These are phyloP conservation scores for Pseudocercospora cruenta DNA, from an alignment of 2,329 filamentous ascomycete species.

Conservation along the genomic window DNA sequence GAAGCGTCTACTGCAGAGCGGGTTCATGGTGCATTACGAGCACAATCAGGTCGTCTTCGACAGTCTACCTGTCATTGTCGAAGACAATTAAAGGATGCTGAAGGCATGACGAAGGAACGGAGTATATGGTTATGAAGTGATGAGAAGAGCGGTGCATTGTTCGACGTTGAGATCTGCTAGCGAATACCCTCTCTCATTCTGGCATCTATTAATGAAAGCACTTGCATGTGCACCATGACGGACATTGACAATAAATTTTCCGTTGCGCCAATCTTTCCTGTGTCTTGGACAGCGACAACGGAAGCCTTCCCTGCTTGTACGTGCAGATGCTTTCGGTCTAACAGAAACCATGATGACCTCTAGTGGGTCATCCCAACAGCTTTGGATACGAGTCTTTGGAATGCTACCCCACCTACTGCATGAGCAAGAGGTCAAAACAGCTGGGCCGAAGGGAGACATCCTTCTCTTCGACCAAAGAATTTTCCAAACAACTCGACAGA, in stretches of 20 bases:
- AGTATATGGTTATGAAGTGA: not conserved
- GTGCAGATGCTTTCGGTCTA: constrained; percentile 7
- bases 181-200: not conserved
- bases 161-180: constrained; percentile 1
- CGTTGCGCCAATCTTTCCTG: not conserved
- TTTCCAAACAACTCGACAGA: not conserved
- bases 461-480: not conserved
- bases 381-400: not conserved
- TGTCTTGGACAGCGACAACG: not conserved
- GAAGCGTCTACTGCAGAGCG: constrained; percentile 63
- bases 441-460: not conserved
- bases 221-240: not conserved
- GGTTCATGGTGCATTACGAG: constrained; percentile 66
- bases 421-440: not conserved
- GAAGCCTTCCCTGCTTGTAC: constrained; percentile 1
- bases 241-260: not conserved
- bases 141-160: not conserved
- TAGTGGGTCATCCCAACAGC: constrained; percentile 11
- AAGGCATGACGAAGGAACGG: not conserved
- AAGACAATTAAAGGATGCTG: constrained; percentile 25
- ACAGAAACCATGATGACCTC: constrained; percentile 13
- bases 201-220: not conserved
- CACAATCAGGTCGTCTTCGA: constrained; percentile 64
- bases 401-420: constrained; percentile 7
- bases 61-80: constrained; percentile 53